Base-by-base conservation (phyloP, 192 early-diverging fungal species). In the Gryganskiella cystojenkinii region DNA sequence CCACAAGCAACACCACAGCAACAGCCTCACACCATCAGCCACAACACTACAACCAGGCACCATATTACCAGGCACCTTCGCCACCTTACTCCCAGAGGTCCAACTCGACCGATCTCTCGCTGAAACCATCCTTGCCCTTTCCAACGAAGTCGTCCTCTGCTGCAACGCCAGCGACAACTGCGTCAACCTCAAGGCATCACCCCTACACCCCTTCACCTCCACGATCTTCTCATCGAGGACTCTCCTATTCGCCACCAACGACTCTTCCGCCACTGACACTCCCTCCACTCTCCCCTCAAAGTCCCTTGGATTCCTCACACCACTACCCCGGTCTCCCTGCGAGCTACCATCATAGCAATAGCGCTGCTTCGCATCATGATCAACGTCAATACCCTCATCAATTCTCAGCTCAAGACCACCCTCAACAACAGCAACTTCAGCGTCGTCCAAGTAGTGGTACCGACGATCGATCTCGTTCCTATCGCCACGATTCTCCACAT, bases 61-160 rank as follows among this genome's bases (percentile, higher is more conserved):
- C 60, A n/a, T n/a, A n/a, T 13, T 76, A 76, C 22, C 72, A 76
- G 54, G 53, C 54, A 6, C 72, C 65, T 8, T 67, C 72, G 25
- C 72, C 72, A 33, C 72, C 71, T 5, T 75, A 75, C 56, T 52
- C 71, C 35, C 64, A 34, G 11, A 44, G 72, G 33, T 66, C 71
- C 40, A 63, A 56, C 33, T 76, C 72, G 24, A 37, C 50, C 30
- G 72, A 76, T 15, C 44, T 62, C 3, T 4, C 45, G 25, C 65
- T 46, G 30, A 76, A 68, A n/a, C 72, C 60, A 15, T 57, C n/a
- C 13, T 46, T 70, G n/a, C 68, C 68, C 14, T 70, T 63, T 22
- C 61, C 70, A 40, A 40, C 27, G 19, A 50, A 50, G 47, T 13
- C 47, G 22, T n/a, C n/a, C n/a, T n/a, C n/a, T n/a, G n/a, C n/a